A percentile compares a stretch with the other conserved stretches of the same genome.
Evolutionary conservation across 140 eudicot genomes (phyloP).

Genomic region (Anethum foeniculum): DNA sequence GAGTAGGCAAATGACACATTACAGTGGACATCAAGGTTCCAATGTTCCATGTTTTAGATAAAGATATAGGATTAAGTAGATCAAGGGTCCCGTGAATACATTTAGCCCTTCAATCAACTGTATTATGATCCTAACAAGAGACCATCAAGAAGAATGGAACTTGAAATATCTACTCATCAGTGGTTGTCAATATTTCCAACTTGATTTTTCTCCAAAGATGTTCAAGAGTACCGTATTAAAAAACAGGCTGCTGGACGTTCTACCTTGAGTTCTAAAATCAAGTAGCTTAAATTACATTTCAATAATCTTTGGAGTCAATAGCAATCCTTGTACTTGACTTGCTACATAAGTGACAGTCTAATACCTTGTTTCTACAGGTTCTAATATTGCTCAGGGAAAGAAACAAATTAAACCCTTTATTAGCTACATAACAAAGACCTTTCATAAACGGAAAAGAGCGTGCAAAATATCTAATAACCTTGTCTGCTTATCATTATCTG

Average conservation of each 20-base stretch:
- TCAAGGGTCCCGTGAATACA: background rate
- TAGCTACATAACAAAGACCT: background rate
- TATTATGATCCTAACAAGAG: background rate
- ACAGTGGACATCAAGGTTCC: background rate
- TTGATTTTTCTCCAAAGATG: background rate
- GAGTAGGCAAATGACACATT: background rate
- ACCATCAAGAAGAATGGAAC: background rate
- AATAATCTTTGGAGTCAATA: background rate
- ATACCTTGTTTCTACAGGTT: background rate
- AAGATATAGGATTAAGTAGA: background rate
- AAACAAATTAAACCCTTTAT: background rate
- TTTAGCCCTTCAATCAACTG: background rate
- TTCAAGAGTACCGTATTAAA: background rate
- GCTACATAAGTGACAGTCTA: background rate
- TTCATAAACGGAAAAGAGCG: background rate
- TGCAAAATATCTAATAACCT: conserved; percentile 32
- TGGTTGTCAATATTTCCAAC: background rate
- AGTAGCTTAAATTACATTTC: background rate
- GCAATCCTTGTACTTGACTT: background rate
- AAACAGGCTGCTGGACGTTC: background rate
- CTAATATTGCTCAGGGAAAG: background rate
- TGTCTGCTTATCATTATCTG: conserved; percentile 95
- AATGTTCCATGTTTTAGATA: background rate
- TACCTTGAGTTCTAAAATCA: background rate
- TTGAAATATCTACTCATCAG: background rate